phyloP scores from a whole-genome alignment of 2,329 filamentous ascomycete species.

The Plectosphaerella sp. region DNA sequence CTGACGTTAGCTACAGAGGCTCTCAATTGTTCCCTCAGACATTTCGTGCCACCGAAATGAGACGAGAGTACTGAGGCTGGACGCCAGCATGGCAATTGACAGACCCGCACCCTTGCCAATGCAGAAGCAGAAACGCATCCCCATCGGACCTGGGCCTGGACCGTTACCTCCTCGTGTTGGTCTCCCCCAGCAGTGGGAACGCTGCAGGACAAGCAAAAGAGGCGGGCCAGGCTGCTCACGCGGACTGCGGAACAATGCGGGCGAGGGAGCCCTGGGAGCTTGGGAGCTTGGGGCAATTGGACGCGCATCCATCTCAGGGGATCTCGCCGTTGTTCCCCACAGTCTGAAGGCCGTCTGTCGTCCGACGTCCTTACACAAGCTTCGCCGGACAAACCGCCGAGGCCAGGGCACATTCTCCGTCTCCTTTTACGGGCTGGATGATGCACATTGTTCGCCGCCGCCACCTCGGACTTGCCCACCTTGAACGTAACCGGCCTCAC shows the following conservation, averaged over 20 bases:
- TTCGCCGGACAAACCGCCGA: not conserved
- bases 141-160: not conserved
- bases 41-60: no score
- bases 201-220: not conserved
- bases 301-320: not conserved
- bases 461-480: not conserved
- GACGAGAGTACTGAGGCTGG: no score
- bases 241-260: not conserved
- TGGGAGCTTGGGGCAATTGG: not conserved
- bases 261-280: not conserved
- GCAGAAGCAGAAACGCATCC: no score
- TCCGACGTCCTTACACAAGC: not conserved
- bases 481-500: not conserved
- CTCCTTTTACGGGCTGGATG: not conserved
- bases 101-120: no score
- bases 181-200: not conserved
- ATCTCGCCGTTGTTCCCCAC: not conserved
- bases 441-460: not conserved
- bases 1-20: no score
- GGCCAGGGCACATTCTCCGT: not conserved
- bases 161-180: not conserved
- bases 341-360: not conserved
- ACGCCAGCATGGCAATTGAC: no score
- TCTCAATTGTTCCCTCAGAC: no score
- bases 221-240: not conserved